Evolutionary conservation across 2,329 filamentous ascomycete genomes (phyloP).

Genomic region (Cladosporium sp.): DNA sequence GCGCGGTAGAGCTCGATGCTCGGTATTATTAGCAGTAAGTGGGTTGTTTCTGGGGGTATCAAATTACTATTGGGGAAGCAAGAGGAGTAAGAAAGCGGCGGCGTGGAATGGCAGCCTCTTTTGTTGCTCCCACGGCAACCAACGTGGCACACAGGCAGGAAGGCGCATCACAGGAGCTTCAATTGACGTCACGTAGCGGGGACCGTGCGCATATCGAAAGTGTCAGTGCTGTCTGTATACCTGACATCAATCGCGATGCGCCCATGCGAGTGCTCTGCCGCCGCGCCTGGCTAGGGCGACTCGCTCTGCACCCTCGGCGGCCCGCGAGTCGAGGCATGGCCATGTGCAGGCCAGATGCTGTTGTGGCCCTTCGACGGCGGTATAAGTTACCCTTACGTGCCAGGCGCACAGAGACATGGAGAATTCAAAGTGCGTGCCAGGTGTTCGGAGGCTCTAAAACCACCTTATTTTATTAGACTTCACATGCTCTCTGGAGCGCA

Average conservation of each 20-base stretch:
- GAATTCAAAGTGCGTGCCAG: no score
- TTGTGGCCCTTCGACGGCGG: no score
- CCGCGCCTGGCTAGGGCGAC: no score
- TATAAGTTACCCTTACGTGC: no score
- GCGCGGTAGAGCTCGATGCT: not conserved
- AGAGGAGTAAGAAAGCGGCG: not conserved
- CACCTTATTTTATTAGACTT: not conserved
- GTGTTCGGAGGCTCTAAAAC: no score
- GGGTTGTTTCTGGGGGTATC: not conserved
- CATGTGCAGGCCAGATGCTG: no score
- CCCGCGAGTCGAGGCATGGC: no score
- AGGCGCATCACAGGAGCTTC: no score
- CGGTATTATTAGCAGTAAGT: not conserved
- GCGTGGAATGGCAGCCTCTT: not conserved
- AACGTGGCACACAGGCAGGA: not conserved
- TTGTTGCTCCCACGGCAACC: not conserved
- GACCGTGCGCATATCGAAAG: not conserved
- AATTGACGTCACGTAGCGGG: not conserved
- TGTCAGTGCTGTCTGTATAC: not conserved
- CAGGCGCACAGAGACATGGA: no score
- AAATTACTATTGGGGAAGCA: not conserved
- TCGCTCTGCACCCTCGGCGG: no score
- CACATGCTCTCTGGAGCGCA: not conserved
- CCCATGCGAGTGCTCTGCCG: no score
- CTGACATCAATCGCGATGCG: no score